These are phyloP conservation scores for Penicillium decumbens DNA, from an alignment of 2,329 filamentous ascomycete species.

Conservation along the genomic window DNA sequence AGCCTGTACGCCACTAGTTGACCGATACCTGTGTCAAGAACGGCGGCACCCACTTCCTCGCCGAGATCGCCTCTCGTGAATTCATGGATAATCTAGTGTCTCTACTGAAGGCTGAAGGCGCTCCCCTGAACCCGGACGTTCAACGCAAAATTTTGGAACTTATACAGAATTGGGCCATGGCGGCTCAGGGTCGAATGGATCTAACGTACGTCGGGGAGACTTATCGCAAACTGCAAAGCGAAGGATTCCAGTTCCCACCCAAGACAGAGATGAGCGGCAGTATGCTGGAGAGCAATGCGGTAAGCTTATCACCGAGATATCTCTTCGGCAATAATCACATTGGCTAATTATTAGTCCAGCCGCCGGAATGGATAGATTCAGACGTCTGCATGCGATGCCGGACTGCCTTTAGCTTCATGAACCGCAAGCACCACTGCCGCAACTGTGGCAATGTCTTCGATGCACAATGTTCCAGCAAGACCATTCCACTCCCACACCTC, in stretches of 20 bases:
- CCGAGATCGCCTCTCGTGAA: constrained; percentile 91
- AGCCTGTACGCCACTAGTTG: constrained; percentile 52
- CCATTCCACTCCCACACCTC: constrained; percentile 80
- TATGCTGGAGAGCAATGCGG: constrained; percentile 95
- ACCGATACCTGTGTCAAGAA: constrained; percentile 99
- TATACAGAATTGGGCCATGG: constrained; percentile 88
- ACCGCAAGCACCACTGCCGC: constrained; percentile 95
- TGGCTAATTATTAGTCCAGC: constrained; percentile 48
- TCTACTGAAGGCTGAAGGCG: constrained; percentile 73
- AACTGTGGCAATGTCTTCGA: constrained; percentile 99
- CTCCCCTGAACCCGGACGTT: constrained; percentile 76
- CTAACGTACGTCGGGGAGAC: constrained; percentile 83
- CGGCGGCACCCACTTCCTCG: constrained; percentile 88
- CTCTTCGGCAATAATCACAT: neutral
- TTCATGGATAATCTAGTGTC: constrained; percentile 98
- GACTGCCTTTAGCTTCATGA: constrained; percentile 93
- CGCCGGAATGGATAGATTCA: constrained; percentile 95
- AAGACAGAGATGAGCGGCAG: constrained; percentile 82
- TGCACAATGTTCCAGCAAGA: constrained; percentile 87
- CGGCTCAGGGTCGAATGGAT: constrained; percentile 78
- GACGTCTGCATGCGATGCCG: constrained; percentile 98
- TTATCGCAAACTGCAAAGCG: constrained; percentile 73
- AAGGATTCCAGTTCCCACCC: constrained; percentile 86
- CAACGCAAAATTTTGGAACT: constrained; percentile 86
- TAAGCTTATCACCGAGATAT: constrained; percentile 46